Evolutionary conservation across 2,329 filamentous ascomycete genomes (phyloP), one percentile per base, ranked within the genome.

Genomic region (Aureobasidium leucospermi): DNA sequence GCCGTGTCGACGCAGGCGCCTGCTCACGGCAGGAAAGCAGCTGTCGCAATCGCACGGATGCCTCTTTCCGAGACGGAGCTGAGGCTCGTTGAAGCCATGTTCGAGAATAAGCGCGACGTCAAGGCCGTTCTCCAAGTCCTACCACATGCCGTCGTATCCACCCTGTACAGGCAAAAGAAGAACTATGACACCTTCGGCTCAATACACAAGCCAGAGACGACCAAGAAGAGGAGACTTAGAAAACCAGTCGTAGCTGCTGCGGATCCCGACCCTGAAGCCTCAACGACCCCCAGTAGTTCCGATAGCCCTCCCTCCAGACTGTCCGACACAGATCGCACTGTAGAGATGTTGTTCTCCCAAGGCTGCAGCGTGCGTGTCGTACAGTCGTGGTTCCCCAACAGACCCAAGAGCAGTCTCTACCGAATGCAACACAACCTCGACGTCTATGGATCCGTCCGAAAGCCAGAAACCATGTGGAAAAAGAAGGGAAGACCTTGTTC

Each of bases 61-160:
- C 55, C 55, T 29, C 43, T 58, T 2, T 31, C 55, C 15, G 42
- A 58, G 16, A 48, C 32, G 2, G 55, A 58, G 43, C 55, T 58
- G 6, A 32, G 10, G 55, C 34, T 58, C 32, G 55, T 58, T 9
- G 55, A 58, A n/a, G 42, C 55, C 34, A 58, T 58, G 55, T 58
- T 47, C 55, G 39, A 31, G 55, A 58, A 58, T 23, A 48, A 58
- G 2, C 23, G 34, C 28, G n/a, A 19, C 32, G 43, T 58, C 11
- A 58, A 58, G 15, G 5, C 34, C 0, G 55, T 58, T 5, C 55
- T 43, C 16, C 23, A 47, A 58, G 43, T 48, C 3, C 11, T 58
- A n/a, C 55, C 55, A 2, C 55, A 58, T n/a, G 55, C 55, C 34
- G 28, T 48, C 10, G 16, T 47, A 11, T 58, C 55, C 6, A 47